Evolutionary conservation across 106 monocot genomes (phyloP), one percentile per base, ranked within the genome.

Genomic region (Allium cepa): DNA sequence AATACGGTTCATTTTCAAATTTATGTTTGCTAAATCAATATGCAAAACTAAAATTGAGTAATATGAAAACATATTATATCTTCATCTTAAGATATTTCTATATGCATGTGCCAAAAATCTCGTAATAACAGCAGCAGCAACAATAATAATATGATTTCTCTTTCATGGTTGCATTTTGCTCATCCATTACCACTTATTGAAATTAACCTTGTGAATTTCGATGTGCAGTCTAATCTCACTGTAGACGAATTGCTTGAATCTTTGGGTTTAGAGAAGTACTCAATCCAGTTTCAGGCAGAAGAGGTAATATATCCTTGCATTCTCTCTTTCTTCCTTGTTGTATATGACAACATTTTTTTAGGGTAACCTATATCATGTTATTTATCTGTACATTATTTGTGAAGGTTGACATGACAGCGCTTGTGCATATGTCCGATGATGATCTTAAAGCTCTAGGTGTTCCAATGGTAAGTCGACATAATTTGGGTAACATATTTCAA

Each of bases 231-330:
- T 58, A 81, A 85, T 15, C 56, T 58, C 26, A 78, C 85, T 15
- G 74, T 94, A 26, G 85, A 85, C 50, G 63, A 50, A 48, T 81
- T 94, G 59, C 65, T 94, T 50, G 63, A 58, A 10, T 91, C 96
- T 17, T 76, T 97, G 49, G 92, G 84, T 58, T 82, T 97, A 9
- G 92, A 97, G 75, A 97, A 97, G 73, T 97, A 97, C 70, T 77
- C 73, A 27, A 88, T 97, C 71, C 84, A 82, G 46, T 97, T 97
- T 70, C 84, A 92, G 63, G 88, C 89, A 64, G 96, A 97, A 76
- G 96, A 97, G 86, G 96, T 92, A 62, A 22, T 22, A 22, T 22
- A 22, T 22, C 22, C 22, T 36, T 59, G 17, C 47, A 10, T 64
- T 8, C 45, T 18, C n/a, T 59, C 12, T 26, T 46, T 22, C 57